phyloP scores from a whole-genome alignment of 805 yeast genomes.

The Zygotorulaspora chibaensis region DNA sequence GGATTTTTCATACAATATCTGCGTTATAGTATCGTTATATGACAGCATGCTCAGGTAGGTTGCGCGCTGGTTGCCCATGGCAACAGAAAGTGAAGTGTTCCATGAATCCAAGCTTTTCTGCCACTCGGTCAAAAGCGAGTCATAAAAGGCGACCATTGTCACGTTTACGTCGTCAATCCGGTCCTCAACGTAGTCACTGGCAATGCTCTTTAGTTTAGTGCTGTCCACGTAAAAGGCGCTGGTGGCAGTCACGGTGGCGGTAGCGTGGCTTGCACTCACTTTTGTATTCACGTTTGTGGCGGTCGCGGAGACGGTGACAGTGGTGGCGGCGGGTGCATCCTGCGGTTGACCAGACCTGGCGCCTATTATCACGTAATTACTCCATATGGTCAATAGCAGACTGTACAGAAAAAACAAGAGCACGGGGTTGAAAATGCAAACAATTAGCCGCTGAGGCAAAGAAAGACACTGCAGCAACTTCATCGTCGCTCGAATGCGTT shows the following conservation, averaged over 20 bases:
- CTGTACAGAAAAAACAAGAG: slow-evolving; percentile 9
- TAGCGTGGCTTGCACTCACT: background rate
- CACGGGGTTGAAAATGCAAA: slow-evolving; percentile 14
- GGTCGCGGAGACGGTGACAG: slow-evolving; percentile 3
- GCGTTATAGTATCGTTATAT: slow-evolving; percentile 12
- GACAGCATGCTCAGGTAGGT: slow-evolving; percentile 4
- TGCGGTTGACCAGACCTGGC: background rate
- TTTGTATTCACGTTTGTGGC: slow-evolving; percentile 3
- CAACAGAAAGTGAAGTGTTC: slow-evolving; percentile 7
- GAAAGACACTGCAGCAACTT: slow-evolving; percentile 5
- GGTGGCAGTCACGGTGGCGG: slow-evolving; percentile 3
- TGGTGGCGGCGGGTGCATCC: background rate
- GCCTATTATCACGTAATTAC: slow-evolving; percentile 4
- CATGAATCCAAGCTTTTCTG: slow-evolving; percentile 4
- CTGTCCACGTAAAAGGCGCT: background rate
- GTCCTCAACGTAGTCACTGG: slow-evolving; percentile 2
- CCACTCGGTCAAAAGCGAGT: background rate
- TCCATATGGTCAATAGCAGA: slow-evolving; percentile 15
- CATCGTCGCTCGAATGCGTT: background rate
- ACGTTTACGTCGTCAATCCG: background rate
- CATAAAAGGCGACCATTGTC: slow-evolving; percentile 1
- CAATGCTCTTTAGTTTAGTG: background rate
- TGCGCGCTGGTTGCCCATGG: slow-evolving; percentile 4
- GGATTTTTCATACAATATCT: slow-evolving; percentile 13
- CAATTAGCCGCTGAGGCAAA: slow-evolving; percentile 15